Evolutionary conservation across 2,329 filamentous ascomycete species (phyloP), one percentile per base, ranked within the genome.

Genomic region (Esteya vermicola): DNA sequence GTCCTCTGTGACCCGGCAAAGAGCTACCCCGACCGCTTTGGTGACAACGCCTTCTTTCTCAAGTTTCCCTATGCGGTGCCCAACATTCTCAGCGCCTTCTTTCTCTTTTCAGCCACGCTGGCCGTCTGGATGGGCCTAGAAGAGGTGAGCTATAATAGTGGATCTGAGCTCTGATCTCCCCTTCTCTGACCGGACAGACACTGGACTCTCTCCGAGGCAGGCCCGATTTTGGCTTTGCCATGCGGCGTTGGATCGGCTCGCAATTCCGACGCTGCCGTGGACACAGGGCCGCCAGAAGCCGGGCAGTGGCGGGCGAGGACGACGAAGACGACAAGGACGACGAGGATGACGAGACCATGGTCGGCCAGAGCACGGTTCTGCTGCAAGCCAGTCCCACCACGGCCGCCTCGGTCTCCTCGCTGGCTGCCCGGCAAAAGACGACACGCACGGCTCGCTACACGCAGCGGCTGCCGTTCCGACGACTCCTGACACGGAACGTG

Each of bases 401-500:
- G n/a, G n/a, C n/a, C n/a, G n/a, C n/a, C n/a, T n/a, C n/a, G n/a
- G n/a, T n/a, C n/a, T n/a, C n/a, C n/a, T n/a, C n/a, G n/a, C n/a
- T n/a, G n/a, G n/a, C 26, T 28, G 26, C 9, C 26, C 19, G 16
- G 8, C 27, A 36, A 9, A 40, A 36, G 13, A 6, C 28, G 14
- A 7, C n/a, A 12, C 7, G 8, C 39, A 23, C n/a, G 54, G n/a
- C 55, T 1, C 57, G 67, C 6, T 71, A 67, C 43, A 67, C 60
- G 0, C 60, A 60, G 10, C 59, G 58, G 2, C 61, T 75, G 3
- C 58, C 70, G 0, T 75, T 77, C 53, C 57, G 62, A 3, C 62
- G 60, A 20, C 68, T 76, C 38, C 70, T 76, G 50, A 76, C 64
- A 4, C 64, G 58, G 35, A 74, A 75, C 42, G 68, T 75, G 16